Conservation (phyloP, 257 asterid species). For the Gentiana macrophylla region DNA sequence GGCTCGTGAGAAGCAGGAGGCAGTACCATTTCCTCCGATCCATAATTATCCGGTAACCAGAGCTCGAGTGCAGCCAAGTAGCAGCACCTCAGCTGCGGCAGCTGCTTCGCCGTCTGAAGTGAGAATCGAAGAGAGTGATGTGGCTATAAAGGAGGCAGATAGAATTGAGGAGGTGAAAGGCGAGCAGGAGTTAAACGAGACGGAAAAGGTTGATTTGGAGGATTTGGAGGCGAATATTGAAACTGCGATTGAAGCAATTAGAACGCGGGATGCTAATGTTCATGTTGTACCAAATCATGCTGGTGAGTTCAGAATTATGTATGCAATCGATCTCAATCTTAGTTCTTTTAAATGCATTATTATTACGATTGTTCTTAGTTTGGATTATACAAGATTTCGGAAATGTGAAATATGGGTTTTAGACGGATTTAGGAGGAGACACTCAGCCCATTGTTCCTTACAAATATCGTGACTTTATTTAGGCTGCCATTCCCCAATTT, state of each 20-base stretch:
- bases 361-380: no score
- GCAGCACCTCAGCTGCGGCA: slow-evolving; percentile 13
- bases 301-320: slow-evolving; percentile 34
- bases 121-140: slow-evolving; percentile 33
- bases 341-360: not conserved
- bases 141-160: slow-evolving; percentile 16
- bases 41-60: slow-evolving; percentile 90
- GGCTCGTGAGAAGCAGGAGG: slow-evolving; percentile 69
- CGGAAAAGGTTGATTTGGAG: slow-evolving; percentile 45
- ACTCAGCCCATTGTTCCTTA: no score
- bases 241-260: slow-evolving; percentile 49
- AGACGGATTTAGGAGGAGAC: no score
- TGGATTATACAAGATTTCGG: no score
- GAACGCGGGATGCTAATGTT: slow-evolving; percentile 47
- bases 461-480: no score
- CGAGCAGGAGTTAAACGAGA: slow-evolving; percentile 40
- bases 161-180: slow-evolving; percentile 31
- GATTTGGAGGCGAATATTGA: slow-evolving; percentile 80
- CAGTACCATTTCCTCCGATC: slow-evolving; percentile 70
- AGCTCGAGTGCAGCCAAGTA: slow-evolving; percentile 78
- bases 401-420: no score
- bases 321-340: not conserved
- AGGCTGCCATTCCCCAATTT: no score
- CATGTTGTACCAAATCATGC: slow-evolving; percentile 95
- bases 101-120: slow-evolving; percentile 12